Conservation (phyloP, 2,329 filamentous ascomycete species). For the Diaporthe vexans region DNA sequence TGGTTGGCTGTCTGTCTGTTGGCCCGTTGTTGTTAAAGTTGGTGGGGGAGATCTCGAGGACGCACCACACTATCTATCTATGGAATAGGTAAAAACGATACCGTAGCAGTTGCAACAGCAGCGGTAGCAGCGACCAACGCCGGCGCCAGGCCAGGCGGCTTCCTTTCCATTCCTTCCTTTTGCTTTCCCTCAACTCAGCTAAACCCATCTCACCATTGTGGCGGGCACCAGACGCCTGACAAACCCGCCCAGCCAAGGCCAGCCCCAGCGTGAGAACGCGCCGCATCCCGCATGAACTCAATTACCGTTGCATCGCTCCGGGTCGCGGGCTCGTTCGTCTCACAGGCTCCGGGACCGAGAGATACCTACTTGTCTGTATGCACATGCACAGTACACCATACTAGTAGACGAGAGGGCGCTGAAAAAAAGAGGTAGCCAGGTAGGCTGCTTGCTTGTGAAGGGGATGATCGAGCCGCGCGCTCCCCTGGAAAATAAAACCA, state of each 20-base stretch:
- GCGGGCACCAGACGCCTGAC: too few species aligned
- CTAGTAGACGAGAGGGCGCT: too few species aligned
- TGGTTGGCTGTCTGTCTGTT: background rate
- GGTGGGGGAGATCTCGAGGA: too few species aligned
- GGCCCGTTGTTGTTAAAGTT: too few species aligned
- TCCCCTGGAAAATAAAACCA: background rate
- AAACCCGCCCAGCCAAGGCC: background rate
- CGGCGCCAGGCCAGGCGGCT: too few species aligned
- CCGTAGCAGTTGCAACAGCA: background rate
- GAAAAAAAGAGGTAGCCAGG: too few species aligned
- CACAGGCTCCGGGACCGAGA: background rate
- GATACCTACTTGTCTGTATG: background rate
- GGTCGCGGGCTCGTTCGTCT: slow-evolving; percentile 22
- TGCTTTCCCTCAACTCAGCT: too few species aligned
- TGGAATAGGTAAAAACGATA: background rate
- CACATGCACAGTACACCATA: too few species aligned
- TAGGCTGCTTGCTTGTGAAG: background rate
- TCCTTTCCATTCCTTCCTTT: too few species aligned
- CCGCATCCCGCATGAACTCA: slow-evolving; percentile 33
- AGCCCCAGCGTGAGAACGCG: slow-evolving; percentile 29
- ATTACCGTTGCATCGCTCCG: slow-evolving; percentile 37
- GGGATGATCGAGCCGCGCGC: background rate
- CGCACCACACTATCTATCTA: too few species aligned
- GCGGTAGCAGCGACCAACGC: background rate
- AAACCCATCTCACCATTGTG: too few species aligned